Evolutionary conservation across 768 basidiomycete genomes (phyloP), one percentile per base, ranked within the genome.

Genomic region (Amanita phalloides): DNA sequence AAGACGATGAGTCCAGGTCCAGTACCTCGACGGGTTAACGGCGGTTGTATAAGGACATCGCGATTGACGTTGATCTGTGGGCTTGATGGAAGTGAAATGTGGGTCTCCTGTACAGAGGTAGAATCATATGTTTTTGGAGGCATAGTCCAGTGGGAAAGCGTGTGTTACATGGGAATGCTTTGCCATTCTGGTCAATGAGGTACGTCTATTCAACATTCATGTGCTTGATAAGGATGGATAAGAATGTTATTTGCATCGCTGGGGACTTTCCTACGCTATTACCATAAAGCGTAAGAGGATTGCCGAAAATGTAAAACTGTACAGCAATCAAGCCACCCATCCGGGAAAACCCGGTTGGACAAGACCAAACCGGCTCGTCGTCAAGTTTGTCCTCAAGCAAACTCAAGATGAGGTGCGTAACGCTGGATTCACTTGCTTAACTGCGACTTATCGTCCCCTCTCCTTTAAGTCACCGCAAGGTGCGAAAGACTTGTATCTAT

Each of bases 391-490:
- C 70, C 65, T 71, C 69, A 30, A 30, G 26, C 26, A 28, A 28
- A 8, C 30, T 30, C 30, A 69, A 71, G 69, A 84, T 84, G 82
- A 82, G 81, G 81, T 82, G 62, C 62, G 76, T 70, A 47, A 54
- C 54, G 30, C 45, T 46, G 26, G 28, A 42, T 33, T 41, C 28
- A 46, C 48, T 46, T 43, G 11, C 28, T 53, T 48, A 44, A 55
- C 35, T 8, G 23, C 46, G 0, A 21, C 45, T 47, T 17, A 53
- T 25, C 2, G 1, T 25, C 35, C 28, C 23, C 57, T 56, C 17
- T 30, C 1, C 6, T 1, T 56, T 13, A 33, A 90, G 88, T 82
- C 88, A 90, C 68, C 88, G 88, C 81, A 90, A 90, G 84, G 88
- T 90, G 58, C 41, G 72, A 65, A 57, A 32, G 58, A 32, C 45